Conservation (phyloP, 306 rosid species). For the Sicyos edulis region DNA sequence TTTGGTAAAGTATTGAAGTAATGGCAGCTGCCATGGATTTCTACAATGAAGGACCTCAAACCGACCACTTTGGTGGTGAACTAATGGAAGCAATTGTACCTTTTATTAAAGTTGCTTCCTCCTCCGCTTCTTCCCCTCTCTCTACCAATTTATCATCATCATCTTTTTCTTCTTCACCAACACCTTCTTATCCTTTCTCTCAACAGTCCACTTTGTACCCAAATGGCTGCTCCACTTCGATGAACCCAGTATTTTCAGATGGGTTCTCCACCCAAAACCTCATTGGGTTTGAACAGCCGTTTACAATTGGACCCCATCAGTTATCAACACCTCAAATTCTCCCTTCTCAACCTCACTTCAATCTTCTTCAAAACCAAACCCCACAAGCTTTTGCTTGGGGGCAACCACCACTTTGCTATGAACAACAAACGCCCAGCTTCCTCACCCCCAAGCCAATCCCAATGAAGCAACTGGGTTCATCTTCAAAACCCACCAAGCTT, state of each 20-base stretch:
- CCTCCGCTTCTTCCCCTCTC: slow-evolving; percentile 21
- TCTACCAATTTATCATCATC: neutral
- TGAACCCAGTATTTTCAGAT: slow-evolving; percentile 36
- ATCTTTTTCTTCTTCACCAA: slow-evolving; percentile 20
- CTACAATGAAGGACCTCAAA: slow-evolving; percentile 42
- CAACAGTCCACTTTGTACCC: slow-evolving; percentile 34
- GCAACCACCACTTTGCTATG: neutral
- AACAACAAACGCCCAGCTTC: slow-evolving; percentile 29
- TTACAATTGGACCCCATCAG: slow-evolving; percentile 55
- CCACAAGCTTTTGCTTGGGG: slow-evolving; percentile 14
- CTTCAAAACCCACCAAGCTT: slow-evolving; percentile 71
- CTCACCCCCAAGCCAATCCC: slow-evolving; percentile 55
- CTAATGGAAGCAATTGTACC: slow-evolving; percentile 96
- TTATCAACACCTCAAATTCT: slow-evolving; percentile 52
- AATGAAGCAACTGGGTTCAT: slow-evolving; percentile 65
- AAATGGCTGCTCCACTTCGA: slow-evolving; percentile 35
- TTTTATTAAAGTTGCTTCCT: slow-evolving; percentile 81
- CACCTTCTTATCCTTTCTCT: slow-evolving; percentile 12
- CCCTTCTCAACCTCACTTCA: slow-evolving; percentile 64
- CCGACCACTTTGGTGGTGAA: slow-evolving; percentile 72
- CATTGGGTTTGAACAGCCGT: slow-evolving; percentile 33
- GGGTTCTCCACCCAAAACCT: slow-evolving; percentile 36
- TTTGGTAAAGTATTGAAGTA: too few species aligned
- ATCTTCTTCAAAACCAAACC: slow-evolving; percentile 32
- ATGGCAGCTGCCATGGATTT: slow-evolving; percentile 37